Conservation (phyloP, 2,329 filamentous ascomycete genomes). For the Hypocreales sp. region DNA sequence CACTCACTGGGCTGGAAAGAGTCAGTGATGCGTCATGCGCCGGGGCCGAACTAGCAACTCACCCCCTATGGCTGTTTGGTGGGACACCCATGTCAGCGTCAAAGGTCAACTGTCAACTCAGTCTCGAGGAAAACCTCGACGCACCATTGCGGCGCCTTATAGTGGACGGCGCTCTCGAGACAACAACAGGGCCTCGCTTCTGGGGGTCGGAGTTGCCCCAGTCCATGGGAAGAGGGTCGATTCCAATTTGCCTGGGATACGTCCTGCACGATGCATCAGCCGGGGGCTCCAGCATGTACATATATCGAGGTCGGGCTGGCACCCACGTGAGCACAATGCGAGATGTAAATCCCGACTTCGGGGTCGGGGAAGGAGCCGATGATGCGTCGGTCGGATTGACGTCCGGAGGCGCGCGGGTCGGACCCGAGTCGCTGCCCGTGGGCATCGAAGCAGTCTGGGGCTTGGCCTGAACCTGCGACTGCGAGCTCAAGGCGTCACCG, state of each 20-base stretch:
- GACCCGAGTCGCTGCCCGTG: not conserved
- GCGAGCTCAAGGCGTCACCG: not conserved
- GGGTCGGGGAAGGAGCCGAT: conserved; percentile 12
- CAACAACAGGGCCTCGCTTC: conserved; percentile 73
- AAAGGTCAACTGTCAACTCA: not conserved
- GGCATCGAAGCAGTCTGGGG: not conserved
- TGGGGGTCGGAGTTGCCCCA: conserved; percentile 71
- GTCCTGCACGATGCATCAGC: conserved; percentile 31
- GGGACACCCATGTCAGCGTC: conserved; percentile 4
- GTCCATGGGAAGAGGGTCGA: conserved; percentile 75
- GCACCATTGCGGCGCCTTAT: conserved; percentile 68
- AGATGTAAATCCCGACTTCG: conserved; percentile 32
- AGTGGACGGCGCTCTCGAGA: conserved; percentile 60
- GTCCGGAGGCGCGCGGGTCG: conserved; percentile 1
- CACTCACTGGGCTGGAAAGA: conserved; percentile 19
- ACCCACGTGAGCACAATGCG: conserved; percentile 39
- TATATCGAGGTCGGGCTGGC: conserved; percentile 3
- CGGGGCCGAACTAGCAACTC: too few relatives aligned
- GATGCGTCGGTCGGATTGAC: not conserved
- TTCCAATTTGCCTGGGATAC: conserved; percentile 86
- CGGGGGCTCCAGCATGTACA: not conserved
- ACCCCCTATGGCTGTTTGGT: conserved; percentile 39
- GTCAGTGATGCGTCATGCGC: not conserved
- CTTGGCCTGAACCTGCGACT: not conserved
- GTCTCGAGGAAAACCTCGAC: conserved; percentile 12